Base-by-base conservation (phyloP, 345 rosid genomes). In the Eucalyptus polyanthemos region DNA sequence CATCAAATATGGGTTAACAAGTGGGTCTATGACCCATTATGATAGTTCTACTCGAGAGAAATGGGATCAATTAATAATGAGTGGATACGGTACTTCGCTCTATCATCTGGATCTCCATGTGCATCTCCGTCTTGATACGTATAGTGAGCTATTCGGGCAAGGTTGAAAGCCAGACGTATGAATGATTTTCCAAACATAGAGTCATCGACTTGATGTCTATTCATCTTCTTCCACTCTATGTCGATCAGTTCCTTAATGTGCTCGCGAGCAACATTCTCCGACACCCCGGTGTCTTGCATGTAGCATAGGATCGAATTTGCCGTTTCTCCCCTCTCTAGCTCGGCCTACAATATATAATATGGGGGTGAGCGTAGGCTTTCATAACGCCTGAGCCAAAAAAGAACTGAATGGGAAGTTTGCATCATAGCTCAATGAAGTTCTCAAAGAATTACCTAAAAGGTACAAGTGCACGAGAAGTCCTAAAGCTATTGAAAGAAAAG, bases 191-290 rank as follows among this genome's bases (percentile, higher is more conserved):
- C 14, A 45, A 94, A 92, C 6, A 37, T 27, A 17, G 91, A 47
- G 40, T 47, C 50, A 3, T 42, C 86, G 29, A n/a, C 27, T 53
- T 24, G n/a, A 13, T 88, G 76, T 51, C 62, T 86, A 51, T 93
- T 95, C 92, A 92, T 90, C 58, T 91, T 91, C 45, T 92, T 92
- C 95, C 95, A 94, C 4, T 56, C 40, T 50, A 86, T 34, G 44
- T 92, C 91, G 22, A 94, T 92, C 47, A 89, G n/a, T 19, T 87
- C 67, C 49, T 22, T 86, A 29, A 93, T 54, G 40, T 93, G 80
- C 44, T 90, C 85, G 4, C 89, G 76, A 54, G 94, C 95, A 17
- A 24, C 14, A 62, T 88, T 92, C 86, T 91, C 91, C 1, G 89
- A 86, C 29, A 60, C 42, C 25, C 92, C 92, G 4, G 44, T 88